Evolutionary conservation across 1,139 yeast genomes (phyloP).

Genomic region (Blastobotrys proliferans): DNA sequence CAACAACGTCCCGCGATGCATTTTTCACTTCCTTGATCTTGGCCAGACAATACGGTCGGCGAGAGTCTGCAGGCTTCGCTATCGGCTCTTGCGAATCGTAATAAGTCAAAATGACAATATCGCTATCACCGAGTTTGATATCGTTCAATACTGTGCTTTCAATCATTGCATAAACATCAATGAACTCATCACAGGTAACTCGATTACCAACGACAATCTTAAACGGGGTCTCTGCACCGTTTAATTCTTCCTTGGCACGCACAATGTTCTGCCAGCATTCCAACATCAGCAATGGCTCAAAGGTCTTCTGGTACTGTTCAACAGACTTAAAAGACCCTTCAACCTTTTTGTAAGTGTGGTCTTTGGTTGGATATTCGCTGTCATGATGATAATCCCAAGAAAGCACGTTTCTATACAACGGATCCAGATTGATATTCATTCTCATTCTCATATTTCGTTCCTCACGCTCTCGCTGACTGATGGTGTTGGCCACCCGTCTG

Average conservation of each 20-base stretch:
- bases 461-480: conserved; percentile 47
- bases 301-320: conserved; percentile 58
- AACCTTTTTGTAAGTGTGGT: conserved; percentile 38
- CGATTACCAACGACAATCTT: conserved; percentile 71
- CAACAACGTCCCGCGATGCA: conserved; percentile 59
- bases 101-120: conserved; percentile 65
- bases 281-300: conserved; percentile 75
- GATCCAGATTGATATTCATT: conserved; percentile 70
- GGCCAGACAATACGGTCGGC: conserved; percentile 58
- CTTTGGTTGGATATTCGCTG: conserved; percentile 55
- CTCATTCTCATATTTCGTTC: conserved; percentile 78
- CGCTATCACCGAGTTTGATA: conserved; percentile 65
- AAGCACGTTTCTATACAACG: conserved; percentile 65
- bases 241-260: conserved; percentile 58
- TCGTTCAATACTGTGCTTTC: conserved; percentile 50
- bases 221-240: conserved; percentile 61
- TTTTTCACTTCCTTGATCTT: conserved; percentile 66
- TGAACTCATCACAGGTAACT: conserved; percentile 78
- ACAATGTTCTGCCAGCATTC: conserved; percentile 95
- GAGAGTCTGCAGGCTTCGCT: conserved; percentile 18
- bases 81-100: conserved; percentile 33
- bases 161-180: conserved; percentile 81
- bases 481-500: not conserved
- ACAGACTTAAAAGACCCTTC: conserved; percentile 50
- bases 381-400: conserved; percentile 70